phyloP scores from a whole-genome alignment of 2,329 filamentous ascomycete genomes.

The Botrytis paeoniae region DNA sequence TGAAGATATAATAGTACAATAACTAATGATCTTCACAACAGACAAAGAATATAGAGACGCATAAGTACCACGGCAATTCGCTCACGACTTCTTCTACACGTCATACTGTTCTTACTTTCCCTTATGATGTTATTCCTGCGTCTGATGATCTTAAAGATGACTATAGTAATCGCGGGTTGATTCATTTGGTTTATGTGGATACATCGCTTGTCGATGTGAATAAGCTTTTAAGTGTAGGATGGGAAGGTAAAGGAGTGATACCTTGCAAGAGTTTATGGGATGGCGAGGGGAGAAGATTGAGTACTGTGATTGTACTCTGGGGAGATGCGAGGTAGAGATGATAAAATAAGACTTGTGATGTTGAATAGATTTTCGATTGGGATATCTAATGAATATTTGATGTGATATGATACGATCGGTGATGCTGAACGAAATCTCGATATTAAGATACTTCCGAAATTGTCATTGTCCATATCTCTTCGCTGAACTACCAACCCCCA shows the following conservation, averaged over 20 bases:
- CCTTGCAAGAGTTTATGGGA: slow-evolving; percentile 47
- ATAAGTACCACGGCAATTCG: background rate
- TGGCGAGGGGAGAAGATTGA: slow-evolving; percentile 38
- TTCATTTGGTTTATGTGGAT: slow-evolving; percentile 13
- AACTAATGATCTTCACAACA: background rate
- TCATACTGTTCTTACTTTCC: background rate
- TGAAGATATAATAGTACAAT: background rate
- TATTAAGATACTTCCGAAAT: background rate
- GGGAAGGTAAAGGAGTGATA: slow-evolving; percentile 35
- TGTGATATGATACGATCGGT: background rate
- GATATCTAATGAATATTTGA: background rate
- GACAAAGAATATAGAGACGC: slow-evolving; percentile 10
- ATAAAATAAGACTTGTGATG: background rate
- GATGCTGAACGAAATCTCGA: background rate
- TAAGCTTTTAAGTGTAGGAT: background rate
- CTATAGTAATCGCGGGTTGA: background rate
- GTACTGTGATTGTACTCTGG: slow-evolving; percentile 10
- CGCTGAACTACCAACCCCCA: slow-evolving; percentile 7
- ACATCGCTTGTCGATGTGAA: slow-evolving; percentile 7
- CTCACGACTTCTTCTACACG: slow-evolving; percentile 18
- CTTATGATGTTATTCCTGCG: background rate
- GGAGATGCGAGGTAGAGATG: background rate
- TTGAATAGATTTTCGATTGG: background rate
- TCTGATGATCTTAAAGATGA: slow-evolving; percentile 16
- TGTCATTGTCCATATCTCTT: background rate